Conservation (phyloP, 2,329 filamentous ascomycete genomes). For the Alternaria hordeiaustralica region DNA sequence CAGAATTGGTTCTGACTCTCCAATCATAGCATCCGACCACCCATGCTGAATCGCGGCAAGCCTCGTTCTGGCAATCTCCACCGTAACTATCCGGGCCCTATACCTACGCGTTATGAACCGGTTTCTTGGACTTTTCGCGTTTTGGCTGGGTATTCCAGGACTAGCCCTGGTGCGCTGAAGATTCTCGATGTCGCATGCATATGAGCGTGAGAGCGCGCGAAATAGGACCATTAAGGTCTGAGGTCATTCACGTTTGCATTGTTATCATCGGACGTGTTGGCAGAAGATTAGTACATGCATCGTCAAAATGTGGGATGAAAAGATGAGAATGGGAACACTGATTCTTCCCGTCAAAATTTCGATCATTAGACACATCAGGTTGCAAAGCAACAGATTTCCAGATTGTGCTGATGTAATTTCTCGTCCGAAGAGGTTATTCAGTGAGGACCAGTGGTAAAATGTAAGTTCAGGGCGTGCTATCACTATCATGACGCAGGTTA, state of each 20-base stretch:
- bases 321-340: background rate
- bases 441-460: background rate
- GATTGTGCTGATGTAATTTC: background rate
- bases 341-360: too few species aligned
- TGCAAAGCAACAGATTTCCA: too few species aligned
- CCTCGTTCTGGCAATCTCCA: slow-evolving; percentile 8
- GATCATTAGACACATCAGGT: too few species aligned
- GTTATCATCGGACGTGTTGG: background rate
- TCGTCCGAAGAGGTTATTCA: background rate
- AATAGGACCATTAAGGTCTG: background rate
- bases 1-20: slow-evolving; percentile 2
- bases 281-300: background rate
- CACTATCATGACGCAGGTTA: background rate
- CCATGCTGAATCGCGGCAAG: slow-evolving; percentile 8
- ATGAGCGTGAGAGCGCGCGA: background rate
- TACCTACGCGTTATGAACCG: background rate
- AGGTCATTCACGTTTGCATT: background rate
- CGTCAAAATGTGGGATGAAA: background rate
- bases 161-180: background rate
- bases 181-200: background rate
- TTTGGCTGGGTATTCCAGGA: background rate
- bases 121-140: background rate
- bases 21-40: slow-evolving; percentile 11
- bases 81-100: background rate
- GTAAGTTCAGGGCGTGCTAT: background rate